Evolutionary conservation across 2,329 filamentous ascomycete species (phyloP), one percentile per base, ranked within the genome.

Genomic region (Pseudocercospora pini-densiflorae): DNA sequence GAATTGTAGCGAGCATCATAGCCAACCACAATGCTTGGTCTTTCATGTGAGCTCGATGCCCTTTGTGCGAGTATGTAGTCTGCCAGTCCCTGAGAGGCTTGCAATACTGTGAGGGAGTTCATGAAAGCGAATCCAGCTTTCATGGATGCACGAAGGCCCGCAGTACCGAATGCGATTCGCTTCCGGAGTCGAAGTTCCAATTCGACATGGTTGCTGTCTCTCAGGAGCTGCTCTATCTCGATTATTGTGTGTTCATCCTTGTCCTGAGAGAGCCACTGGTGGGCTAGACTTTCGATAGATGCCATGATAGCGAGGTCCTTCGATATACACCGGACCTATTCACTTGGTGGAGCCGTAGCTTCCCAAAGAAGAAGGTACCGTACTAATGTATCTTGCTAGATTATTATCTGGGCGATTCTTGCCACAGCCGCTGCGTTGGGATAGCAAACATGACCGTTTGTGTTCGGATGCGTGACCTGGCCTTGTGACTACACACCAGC

Each of bases 31-130:
- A 89, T 81, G 31, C 84, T 83, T 23, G 81, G 78, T 55, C 80
- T 75, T 19, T 81, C 77, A 7, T 79, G 69, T 7, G 40, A 36
- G 3, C 47, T 24, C 14, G 29, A 40, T 24, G 57, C 31, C 61
- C 82, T 77, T 31, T 82, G 80, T 21, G 82, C 74, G 55, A 85
- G 77, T 27, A 90, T 79, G 72, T 88, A 89, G 68, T 84, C 84
- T 53, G 87, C 88, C 31, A 90, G 79, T n/a, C 88, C 88, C 75
- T 89, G 87, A 0, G 88, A 89, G 47, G 88, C 86, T 77, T 89
- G 76, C 0, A 79, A 73, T 9, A 79, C 77, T 0, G 77, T 79
- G 55, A 78, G 66, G 8, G 69, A 67, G 66, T 79, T 79, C 77
- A 79, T 79, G 61, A 78, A 74, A 3, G 87, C 83, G 75, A 89